These are phyloP conservation scores for Zarea fungicola DNA, from an alignment of 2,329 filamentous ascomycete species.

Conservation along the genomic window DNA sequence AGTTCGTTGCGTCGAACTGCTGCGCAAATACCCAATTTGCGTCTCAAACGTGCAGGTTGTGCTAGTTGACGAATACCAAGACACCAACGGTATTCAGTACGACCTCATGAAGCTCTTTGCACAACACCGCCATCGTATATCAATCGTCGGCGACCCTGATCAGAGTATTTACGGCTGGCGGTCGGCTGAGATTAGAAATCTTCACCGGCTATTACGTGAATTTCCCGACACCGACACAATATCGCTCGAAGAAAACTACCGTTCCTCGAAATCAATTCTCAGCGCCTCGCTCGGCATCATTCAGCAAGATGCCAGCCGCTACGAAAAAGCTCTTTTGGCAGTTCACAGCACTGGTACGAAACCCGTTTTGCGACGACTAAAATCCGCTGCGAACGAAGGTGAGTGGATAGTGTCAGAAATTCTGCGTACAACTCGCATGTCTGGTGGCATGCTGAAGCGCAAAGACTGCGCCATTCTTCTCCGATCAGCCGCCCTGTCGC, in stretches of 20 bases:
- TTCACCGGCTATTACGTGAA: slow-evolving; percentile 69
- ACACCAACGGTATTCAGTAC: slow-evolving; percentile 93
- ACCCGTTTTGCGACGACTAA: slow-evolving; percentile 74
- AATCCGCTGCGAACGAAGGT: slow-evolving; percentile 66
- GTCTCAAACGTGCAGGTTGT: slow-evolving; percentile 88
- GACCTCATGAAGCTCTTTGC: slow-evolving; percentile 89
- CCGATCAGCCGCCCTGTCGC: slow-evolving; percentile 75
- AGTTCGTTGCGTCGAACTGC: slow-evolving; percentile 73
- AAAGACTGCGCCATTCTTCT: slow-evolving; percentile 83
- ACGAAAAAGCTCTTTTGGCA: slow-evolving; percentile 72
- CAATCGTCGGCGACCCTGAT: slow-evolving; percentile 92
- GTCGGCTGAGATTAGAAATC: slow-evolving; percentile 85
- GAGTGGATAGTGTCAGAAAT: slow-evolving; percentile 87
- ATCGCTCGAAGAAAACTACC: slow-evolving; percentile 88
- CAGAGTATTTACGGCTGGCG: slow-evolving; percentile 98
- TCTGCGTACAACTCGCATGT: slow-evolving; percentile 62
- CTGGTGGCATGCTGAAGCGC: slow-evolving; percentile 65
- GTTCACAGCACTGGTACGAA: slow-evolving; percentile 74
- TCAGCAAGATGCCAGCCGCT: slow-evolving; percentile 77
- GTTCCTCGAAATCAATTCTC: slow-evolving; percentile 82
- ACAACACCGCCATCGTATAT: slow-evolving; percentile 67
- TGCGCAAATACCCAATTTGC: slow-evolving; percentile 68
- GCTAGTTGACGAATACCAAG: slow-evolving; percentile 95
- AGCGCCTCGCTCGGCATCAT: slow-evolving; percentile 78
- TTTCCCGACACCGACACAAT: slow-evolving; percentile 77